Conservation (phyloP, 768 basidiomycete species). For the Cystobasidium tubakii region DNA sequence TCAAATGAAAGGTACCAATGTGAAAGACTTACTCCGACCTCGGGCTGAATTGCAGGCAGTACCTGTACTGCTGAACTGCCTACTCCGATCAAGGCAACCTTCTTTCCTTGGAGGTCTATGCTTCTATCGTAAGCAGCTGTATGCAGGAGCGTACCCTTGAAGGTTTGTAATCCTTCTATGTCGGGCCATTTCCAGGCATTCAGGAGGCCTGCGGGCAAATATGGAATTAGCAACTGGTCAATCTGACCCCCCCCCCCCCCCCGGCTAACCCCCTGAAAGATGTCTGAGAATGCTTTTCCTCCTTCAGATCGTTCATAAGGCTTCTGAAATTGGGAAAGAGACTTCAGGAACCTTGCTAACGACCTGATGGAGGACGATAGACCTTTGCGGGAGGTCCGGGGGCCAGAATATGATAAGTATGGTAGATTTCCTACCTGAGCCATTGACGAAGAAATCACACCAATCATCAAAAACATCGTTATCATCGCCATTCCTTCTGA, state of each 20-base stretch:
- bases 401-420: too few relatives aligned
- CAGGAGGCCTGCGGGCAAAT: conserved; percentile 35
- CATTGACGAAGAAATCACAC: conserved; percentile 60
- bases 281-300: too few relatives aligned
- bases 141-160: conserved; percentile 59
- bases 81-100: conserved; percentile 45
- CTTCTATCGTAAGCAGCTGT: conserved; percentile 59
- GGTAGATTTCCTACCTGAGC: conserved; percentile 54
- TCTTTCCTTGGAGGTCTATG: conserved; percentile 44
- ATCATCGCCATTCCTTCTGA: conserved; percentile 18
- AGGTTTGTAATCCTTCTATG: conserved; percentile 58
- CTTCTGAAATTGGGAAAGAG: too few relatives aligned
- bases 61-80: conserved; percentile 43
- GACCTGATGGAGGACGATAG: too few relatives aligned
- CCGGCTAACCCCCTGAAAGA: too few relatives aligned
- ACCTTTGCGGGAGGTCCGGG: too few relatives aligned
- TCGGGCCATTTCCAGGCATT: conserved; percentile 65
- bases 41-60: conserved; percentile 39
- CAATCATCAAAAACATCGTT: conserved; percentile 54
- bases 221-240: too few relatives aligned
- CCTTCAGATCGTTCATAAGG: too few relatives aligned
- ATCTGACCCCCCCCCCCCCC: too few relatives aligned
- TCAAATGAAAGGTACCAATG: background rate
- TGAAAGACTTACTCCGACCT: background rate
- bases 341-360: too few relatives aligned